Evolutionary conservation across 2,329 filamentous ascomycete genomes (phyloP).

Genomic region (Pyrenochaeta sp.): DNA sequence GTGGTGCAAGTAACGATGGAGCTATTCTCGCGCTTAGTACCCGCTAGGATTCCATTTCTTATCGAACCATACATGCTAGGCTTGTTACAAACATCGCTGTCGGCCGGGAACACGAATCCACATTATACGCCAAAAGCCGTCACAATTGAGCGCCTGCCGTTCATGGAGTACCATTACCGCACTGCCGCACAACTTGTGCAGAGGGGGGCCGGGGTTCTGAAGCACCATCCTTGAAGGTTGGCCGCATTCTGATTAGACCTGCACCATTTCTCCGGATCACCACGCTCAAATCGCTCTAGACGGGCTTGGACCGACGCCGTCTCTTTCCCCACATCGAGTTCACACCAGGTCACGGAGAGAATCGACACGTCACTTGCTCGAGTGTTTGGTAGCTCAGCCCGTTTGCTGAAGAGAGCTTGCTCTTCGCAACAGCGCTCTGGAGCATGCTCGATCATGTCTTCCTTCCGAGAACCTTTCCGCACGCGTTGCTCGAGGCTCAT

Average conservation of each 20-base stretch:
- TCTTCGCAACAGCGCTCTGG: too few relatives aligned
- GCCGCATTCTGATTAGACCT: slow-evolving; percentile 12
- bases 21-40: slow-evolving; percentile 11
- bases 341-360: slow-evolving; percentile 5
- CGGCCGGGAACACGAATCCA: slow-evolving; percentile 9
- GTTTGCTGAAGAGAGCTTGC: not conserved
- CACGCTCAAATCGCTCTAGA: slow-evolving; percentile 24
- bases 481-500: too few relatives aligned
- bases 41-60: slow-evolving; percentile 5
- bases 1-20: not conserved
- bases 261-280: slow-evolving; percentile 21
- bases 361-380: not conserved
- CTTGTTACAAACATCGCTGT: slow-evolving; percentile 5
- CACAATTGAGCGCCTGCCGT: slow-evolving; percentile 3
- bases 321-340: slow-evolving; percentile 17
- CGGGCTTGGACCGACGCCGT: slow-evolving; percentile 15
- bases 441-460: not conserved
- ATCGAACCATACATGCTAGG: slow-evolving; percentile 3
- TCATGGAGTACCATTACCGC: slow-evolving; percentile 6
- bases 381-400: not conserved
- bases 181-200: slow-evolving; percentile 15
- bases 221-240: slow-evolving; percentile 14
- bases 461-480: too few relatives aligned
- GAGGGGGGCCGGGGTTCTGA: slow-evolving; percentile 28
- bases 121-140: slow-evolving; percentile 1